Base-by-base conservation (phyloP, 495 filamentous ascomycete species). In the Penicillium argentinense region DNA sequence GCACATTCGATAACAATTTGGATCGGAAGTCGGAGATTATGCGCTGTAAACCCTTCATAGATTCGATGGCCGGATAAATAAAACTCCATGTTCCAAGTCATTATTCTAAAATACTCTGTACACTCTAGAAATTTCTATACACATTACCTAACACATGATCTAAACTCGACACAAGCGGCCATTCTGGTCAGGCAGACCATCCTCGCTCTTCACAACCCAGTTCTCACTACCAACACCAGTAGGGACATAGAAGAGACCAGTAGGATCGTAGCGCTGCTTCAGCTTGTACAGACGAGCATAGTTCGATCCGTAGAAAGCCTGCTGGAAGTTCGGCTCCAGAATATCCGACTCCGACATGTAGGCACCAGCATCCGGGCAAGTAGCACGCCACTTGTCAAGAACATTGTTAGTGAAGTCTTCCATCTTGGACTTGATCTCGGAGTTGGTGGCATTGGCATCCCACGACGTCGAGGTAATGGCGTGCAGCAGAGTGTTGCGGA, bases 291-390 rank as follows among this genome's bases (percentile, higher is more conserved):
- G 59, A 8, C 73, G 63, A 1, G 47, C 54, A 53, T 86, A 86
- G 29, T 79, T 67, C n/a, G 30, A 42, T 0, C 81, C 84, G 34
- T 76, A 88, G 63, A 84, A 88, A 0, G 78, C 73, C 53, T 75
- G 67, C 39, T 83, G 77, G 66, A 79, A 87, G 39, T 82, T 58
- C 0, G 83, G 82, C 60, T 87, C 82, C 38, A 76, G 66, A n/a
- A 79, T 61, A 57, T 86, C 79, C 19, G 64, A 53, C 56, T 72
- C 68, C 25, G 57, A 58, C 60, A 68, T 63, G 44, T 69, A 69
- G 0, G 64, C 63, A n/a, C 66, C 66, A 0, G 63, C 41, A 0
- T 62, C 59, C 3, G 68, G 66, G 30, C 56, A 66, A 9, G 69
- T 60, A 13, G 68, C 62, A 27, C 77, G 71, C 77, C 77, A 81